Evolutionary conservation across 352 stramenopile genomes (phyloP).

Genomic region (Phytopythium litorale): DNA sequence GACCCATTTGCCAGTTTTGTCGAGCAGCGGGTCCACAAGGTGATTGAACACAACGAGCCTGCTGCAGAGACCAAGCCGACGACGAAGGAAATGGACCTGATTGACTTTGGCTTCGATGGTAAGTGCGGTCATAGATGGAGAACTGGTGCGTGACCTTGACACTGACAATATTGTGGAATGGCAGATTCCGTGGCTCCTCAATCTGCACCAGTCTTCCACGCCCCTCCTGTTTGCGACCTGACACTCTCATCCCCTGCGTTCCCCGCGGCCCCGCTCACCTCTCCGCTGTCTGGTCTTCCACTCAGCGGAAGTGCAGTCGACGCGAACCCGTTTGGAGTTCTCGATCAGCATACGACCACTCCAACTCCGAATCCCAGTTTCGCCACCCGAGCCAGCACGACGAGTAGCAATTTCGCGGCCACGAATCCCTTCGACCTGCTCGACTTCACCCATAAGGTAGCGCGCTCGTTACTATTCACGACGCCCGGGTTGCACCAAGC

Average conservation of each 20-base stretch:
- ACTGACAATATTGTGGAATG: neutral
- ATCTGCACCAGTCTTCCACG: neutral
- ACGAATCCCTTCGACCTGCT: constrained; percentile 37
- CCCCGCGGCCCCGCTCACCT: neutral
- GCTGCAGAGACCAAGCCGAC: constrained; percentile 17
- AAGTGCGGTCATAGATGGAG: neutral
- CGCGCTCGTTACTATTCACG: neutral
- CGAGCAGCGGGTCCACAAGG: constrained; percentile 40
- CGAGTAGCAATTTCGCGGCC: constrained; percentile 7
- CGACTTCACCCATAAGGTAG: constrained; percentile 34
- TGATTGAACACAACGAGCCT: constrained; percentile 18
- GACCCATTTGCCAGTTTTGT: constrained; percentile 69
- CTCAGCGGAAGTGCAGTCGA: neutral
- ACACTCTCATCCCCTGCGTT: neutral
- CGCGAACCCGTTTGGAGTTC: neutral
- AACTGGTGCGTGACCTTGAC: neutral
- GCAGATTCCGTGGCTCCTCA: neutral
- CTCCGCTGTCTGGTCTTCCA: neutral
- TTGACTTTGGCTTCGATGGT: constrained; percentile 51
- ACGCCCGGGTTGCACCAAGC: neutral
- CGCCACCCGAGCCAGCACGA: constrained; percentile 4
- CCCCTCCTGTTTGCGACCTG: neutral
- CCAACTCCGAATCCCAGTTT: neutral
- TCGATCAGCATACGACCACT: neutral
- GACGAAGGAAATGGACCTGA: constrained; percentile 37